Evolutionary conservation across 176 grass and related monocot genomes (phyloP).

Genomic region (Carex scoparia): DNA sequence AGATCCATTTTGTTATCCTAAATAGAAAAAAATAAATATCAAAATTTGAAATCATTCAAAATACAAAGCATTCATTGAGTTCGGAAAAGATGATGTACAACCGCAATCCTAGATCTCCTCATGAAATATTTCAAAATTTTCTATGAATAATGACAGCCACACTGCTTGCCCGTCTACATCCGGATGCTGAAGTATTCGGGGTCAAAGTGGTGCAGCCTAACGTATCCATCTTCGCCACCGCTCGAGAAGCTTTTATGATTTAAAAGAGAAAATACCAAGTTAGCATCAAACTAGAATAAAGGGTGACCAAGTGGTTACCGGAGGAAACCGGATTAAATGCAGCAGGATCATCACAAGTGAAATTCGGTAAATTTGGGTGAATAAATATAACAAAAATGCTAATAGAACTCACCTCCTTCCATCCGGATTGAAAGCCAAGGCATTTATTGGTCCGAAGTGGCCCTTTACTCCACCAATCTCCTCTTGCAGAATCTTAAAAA

Average conservation of each 20-base stretch:
- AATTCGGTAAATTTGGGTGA: neutral
- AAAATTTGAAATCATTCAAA: neutral
- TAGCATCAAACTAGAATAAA: neutral
- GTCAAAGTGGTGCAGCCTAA: constrained; percentile 87
- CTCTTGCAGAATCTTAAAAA: constrained; percentile 71
- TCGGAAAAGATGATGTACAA: constrained; percentile 8
- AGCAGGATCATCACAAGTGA: neutral
- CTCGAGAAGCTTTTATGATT: constrained; percentile 49
- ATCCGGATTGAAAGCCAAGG: constrained; percentile 86
- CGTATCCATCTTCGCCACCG: constrained; percentile 95
- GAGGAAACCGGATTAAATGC: neutral
- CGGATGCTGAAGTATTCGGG: constrained; percentile 75
- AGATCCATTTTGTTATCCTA: neutral
- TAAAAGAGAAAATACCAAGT: constrained; percentile 3
- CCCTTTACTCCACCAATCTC: constrained; percentile 98
- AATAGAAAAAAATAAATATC: neutral
- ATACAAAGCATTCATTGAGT: neutral
- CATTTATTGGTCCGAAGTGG: constrained; percentile 91
- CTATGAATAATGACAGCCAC: neutral
- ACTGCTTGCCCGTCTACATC: constrained; percentile 24
- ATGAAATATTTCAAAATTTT: neutral
- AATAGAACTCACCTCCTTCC: constrained; percentile 55
- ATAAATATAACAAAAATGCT: neutral
- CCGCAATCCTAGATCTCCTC: neutral
- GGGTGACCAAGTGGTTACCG: neutral